Evolutionary conservation across 2,329 filamentous ascomycete genomes (phyloP).

Genomic region (Thelonectria blattea): DNA sequence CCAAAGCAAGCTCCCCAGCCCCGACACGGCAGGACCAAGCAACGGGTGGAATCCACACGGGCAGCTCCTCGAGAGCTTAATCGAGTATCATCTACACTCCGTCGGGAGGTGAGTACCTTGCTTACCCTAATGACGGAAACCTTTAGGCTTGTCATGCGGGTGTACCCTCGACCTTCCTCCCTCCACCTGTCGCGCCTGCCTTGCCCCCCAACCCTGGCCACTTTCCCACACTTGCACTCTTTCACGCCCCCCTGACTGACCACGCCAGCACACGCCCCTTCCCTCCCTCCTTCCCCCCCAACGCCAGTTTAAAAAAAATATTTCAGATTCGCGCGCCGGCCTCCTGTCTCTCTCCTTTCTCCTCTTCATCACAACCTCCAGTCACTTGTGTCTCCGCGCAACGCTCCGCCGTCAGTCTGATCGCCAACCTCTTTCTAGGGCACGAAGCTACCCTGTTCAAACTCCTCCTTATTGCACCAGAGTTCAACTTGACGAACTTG

Average conservation of each 20-base stretch:
- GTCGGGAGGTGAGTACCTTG: conserved; percentile 6
- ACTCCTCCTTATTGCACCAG: conserved; percentile 69
- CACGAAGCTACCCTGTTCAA: conserved; percentile 84
- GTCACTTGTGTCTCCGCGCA: conserved; percentile 55
- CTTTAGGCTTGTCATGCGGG: neutral
- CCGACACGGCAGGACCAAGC: conserved; percentile 23
- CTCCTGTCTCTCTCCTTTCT: conserved; percentile 41
- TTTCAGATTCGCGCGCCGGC: conserved; percentile 47
- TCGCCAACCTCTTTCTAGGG: conserved; percentile 69
- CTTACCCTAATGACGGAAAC: neutral
- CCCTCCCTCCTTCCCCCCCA: conserved; percentile 31
- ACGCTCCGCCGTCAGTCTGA: conserved; percentile 55
- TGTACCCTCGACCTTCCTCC: conserved; percentile 9
- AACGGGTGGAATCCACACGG: conserved; percentile 21
- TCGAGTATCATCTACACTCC: conserved; percentile 1
- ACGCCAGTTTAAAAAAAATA: conserved; percentile 46
- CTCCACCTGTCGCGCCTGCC: conserved; percentile 28
- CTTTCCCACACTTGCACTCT: conserved; percentile 30
- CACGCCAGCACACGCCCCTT: conserved; percentile 32
- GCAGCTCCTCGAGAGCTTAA: conserved; percentile 17
- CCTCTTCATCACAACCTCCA: conserved; percentile 52
- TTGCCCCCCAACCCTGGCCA: conserved; percentile 36
- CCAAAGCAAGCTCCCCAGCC: conserved; percentile 20
- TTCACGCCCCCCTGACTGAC: conserved; percentile 34
- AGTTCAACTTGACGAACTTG: conserved; percentile 61